phyloP scores from a whole-genome alignment of 345 rosid genomes.

The Populus tremula region DNA sequence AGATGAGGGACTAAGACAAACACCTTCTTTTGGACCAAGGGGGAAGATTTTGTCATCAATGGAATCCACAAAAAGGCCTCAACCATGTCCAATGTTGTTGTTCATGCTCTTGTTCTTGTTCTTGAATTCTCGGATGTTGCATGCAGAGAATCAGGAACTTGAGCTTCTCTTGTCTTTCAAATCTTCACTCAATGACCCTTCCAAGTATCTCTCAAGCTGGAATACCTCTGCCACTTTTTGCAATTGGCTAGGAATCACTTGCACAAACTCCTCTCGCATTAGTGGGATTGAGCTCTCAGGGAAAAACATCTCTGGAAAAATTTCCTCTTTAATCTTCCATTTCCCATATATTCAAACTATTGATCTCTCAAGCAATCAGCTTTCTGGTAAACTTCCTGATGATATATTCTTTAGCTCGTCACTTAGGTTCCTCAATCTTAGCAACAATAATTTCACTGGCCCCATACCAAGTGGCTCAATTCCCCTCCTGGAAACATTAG shows the following conservation, averaged over 20 bases:
- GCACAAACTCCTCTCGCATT: constrained; percentile 54
- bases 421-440: constrained; percentile 65
- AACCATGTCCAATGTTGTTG: constrained; percentile 20
- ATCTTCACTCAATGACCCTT: constrained; percentile 61
- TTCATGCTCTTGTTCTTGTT: constrained; percentile 28
- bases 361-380: constrained; percentile 64
- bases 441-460: constrained; percentile 84
- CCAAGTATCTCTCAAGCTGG: constrained; percentile 64
- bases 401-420: constrained; percentile 44
- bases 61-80: constrained; percentile 31
- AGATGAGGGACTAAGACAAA: constrained; percentile 35
- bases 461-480: constrained; percentile 36
- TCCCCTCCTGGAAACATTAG: constrained; percentile 50
- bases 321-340: constrained; percentile 44
- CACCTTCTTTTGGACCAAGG: constrained; percentile 20
- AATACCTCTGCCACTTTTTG: constrained; percentile 50
- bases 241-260: constrained; percentile 69
- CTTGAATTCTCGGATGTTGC: constrained; percentile 27
- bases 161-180: constrained; percentile 70
- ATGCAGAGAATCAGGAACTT: constrained; percentile 42
- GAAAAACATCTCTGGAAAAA: constrained; percentile 62
- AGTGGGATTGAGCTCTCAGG: constrained; percentile 45
- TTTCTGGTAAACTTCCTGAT: constrained; percentile 51
- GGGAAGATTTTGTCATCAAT: background rate
- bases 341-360: constrained; percentile 52